Conservation (phyloP, 768 basidiomycete genomes). For the Leucogyrophana mollusca region DNA sequence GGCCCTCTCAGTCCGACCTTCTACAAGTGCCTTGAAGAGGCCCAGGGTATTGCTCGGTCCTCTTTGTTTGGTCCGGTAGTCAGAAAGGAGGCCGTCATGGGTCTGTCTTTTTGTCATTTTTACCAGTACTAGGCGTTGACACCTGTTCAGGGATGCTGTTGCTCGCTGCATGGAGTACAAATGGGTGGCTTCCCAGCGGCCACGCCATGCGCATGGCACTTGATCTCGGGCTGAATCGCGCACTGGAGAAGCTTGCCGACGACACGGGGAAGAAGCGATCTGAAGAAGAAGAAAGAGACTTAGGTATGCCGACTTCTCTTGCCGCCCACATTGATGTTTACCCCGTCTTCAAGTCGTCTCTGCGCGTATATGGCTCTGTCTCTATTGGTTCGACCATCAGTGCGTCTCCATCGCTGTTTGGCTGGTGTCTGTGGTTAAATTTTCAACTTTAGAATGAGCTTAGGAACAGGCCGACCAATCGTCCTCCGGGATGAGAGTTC, state of each 20-base stretch:
- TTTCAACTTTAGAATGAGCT: constrained; percentile 63
- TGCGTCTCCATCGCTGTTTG: constrained; percentile 35
- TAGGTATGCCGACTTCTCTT: constrained; percentile 48
- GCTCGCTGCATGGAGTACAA: constrained; percentile 90
- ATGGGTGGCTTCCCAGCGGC: constrained; percentile 93
- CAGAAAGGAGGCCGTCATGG: constrained; percentile 92
- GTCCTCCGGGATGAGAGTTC: constrained; percentile 87
- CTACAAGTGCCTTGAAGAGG: constrained; percentile 90
- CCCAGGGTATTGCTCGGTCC: constrained; percentile 92
- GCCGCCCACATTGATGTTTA: constrained; percentile 3
- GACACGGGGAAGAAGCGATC: constrained; percentile 58
- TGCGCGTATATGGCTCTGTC: constrained; percentile 89
- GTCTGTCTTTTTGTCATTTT: constrained; percentile 36
- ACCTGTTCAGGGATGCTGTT: constrained; percentile 74
- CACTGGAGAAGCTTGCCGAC: constrained; percentile 87
- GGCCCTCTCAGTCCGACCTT: constrained; percentile 83
- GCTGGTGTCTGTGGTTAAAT: constrained; percentile 9
- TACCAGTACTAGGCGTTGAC: not conserved
- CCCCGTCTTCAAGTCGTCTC: constrained; percentile 66
- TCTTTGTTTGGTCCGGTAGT: constrained; percentile 93
- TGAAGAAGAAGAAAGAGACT: constrained; percentile 83
- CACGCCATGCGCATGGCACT: constrained; percentile 97
- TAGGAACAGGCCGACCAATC: constrained; percentile 89
- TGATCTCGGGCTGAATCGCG: constrained; percentile 90
- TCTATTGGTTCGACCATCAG: constrained; percentile 98